A percentile compares a stretch with the other conserved stretches of the same genome.
Evolutionary conservation across 495 filamentous ascomycete species (phyloP).

Genomic region (Haplographium delicatum): DNA sequence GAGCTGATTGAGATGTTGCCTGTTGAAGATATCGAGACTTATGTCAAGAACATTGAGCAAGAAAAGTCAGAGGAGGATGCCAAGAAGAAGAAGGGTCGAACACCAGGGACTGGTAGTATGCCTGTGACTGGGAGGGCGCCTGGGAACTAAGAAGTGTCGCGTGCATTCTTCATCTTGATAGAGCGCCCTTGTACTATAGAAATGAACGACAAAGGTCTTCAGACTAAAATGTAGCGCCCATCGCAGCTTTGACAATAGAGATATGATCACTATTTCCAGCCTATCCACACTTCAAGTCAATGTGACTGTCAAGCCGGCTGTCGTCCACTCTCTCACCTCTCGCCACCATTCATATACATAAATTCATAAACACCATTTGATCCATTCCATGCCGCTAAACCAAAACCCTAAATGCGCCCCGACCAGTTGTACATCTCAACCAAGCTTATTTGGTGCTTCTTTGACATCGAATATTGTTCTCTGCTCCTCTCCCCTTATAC

Average conservation of each 20-base stretch:
- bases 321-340: too few relatives aligned
- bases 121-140: slow-evolving; percentile 58
- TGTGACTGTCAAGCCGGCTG: too few relatives aligned
- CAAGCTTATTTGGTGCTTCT: slow-evolving; percentile 66
- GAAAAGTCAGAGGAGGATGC: slow-evolving; percentile 99
- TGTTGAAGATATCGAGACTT: slow-evolving; percentile 89
- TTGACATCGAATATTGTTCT: slow-evolving; percentile 69
- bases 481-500: slow-evolving; percentile 57
- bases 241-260: background rate
- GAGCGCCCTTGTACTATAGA: slow-evolving; percentile 25
- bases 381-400: slow-evolving; percentile 24
- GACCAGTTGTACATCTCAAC: slow-evolving; percentile 38
- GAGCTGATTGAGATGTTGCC: slow-evolving; percentile 90
- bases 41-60: slow-evolving; percentile 96
- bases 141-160: background rate
- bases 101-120: slow-evolving; percentile 68
- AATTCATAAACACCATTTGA: slow-evolving; percentile 7
- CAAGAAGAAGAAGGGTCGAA: slow-evolving; percentile 86
- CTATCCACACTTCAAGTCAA: too few relatives aligned
- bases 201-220: slow-evolving; percentile 22
- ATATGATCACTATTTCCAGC: too few relatives aligned
- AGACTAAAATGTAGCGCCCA: background rate
- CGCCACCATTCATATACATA: background rate
- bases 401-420: slow-evolving; percentile 7
- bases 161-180: slow-evolving; percentile 4